phyloP scores from a whole-genome alignment of 1,139 yeast genomes.

The Lodderomyces orthopsilosis region DNA sequence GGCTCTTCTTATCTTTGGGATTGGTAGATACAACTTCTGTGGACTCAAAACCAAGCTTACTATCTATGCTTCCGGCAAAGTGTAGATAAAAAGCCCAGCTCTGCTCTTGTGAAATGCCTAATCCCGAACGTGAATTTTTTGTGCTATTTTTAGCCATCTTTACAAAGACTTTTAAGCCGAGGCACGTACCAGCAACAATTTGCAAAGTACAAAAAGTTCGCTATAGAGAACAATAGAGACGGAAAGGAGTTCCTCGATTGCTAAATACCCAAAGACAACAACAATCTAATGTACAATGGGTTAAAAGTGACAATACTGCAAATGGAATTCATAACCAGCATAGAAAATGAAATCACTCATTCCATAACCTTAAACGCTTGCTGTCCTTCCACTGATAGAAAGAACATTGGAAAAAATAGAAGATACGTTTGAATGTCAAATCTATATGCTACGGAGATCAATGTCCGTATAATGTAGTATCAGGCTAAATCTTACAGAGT shows the following conservation, averaged over 20 bases:
- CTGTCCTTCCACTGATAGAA: not conserved
- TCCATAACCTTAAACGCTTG: not conserved
- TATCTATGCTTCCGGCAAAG: too few relatives aligned
- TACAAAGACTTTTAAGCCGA: too few relatives aligned
- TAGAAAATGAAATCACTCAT: not conserved
- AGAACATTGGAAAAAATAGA: not conserved
- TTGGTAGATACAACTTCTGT: too few relatives aligned
- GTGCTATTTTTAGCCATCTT: not conserved
- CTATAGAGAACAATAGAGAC: not conserved
- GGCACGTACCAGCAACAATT: not conserved
- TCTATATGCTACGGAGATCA: too few relatives aligned
- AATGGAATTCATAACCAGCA: not conserved
- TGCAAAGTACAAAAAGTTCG: not conserved
- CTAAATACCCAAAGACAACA: not conserved
- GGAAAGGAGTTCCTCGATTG: conserved; percentile 1
- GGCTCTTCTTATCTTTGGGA: not conserved
- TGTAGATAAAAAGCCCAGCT: too few relatives aligned
- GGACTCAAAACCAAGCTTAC: too few relatives aligned
- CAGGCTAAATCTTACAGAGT: too few relatives aligned
- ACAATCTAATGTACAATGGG: not conserved
- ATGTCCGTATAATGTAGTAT: too few relatives aligned
- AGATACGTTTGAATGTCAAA: not conserved
- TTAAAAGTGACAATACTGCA: not conserved
- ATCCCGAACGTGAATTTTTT: too few relatives aligned
- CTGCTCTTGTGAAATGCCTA: too few relatives aligned